A percentile compares a stretch with the other conserved stretches of the same genome.
These are phyloP conservation scores for Colletotrichum somersetense DNA, from an alignment of 2,329 filamentous ascomycete species.

Conservation along the genomic window DNA sequence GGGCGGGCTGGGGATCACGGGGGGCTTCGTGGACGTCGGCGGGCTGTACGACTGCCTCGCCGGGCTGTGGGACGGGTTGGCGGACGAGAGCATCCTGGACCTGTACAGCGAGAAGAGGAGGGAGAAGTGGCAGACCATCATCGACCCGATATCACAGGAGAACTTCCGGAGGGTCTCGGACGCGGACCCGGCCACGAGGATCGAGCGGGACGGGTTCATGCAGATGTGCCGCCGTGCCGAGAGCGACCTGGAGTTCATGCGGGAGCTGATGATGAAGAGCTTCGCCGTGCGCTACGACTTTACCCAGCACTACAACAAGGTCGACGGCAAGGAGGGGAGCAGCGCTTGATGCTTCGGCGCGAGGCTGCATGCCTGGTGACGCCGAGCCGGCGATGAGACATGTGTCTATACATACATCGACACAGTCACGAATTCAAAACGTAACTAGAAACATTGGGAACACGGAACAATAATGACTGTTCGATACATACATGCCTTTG, in stretches of 20 bases:
- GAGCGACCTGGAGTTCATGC: slow-evolving; percentile 50
- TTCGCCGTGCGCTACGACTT: slow-evolving; percentile 59
- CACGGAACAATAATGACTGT: neutral
- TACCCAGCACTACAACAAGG: slow-evolving; percentile 56
- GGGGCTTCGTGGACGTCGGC: slow-evolving; percentile 73
- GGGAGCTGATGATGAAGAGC: slow-evolving; percentile 51
- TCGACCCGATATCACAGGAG: slow-evolving; percentile 57
- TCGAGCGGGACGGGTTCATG: slow-evolving; percentile 50
- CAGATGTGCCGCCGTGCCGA: slow-evolving; percentile 53
- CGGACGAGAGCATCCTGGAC: slow-evolving; percentile 59
- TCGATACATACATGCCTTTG: neutral
- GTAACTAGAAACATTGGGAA: neutral
- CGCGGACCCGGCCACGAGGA: slow-evolving; percentile 53
- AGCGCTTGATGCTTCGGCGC: neutral
- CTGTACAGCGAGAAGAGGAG: slow-evolving; percentile 60
- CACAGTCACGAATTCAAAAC: neutral
- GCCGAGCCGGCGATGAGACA: neutral
- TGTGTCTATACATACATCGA: neutral
- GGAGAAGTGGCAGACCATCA: slow-evolving; percentile 59
- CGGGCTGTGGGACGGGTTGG: slow-evolving; percentile 58
- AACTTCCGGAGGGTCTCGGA: slow-evolving; percentile 60
- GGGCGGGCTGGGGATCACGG: slow-evolving; percentile 73
- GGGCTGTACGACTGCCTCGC: slow-evolving; percentile 71
- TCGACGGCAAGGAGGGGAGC: neutral
- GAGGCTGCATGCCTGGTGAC: neutral